Evolutionary conservation across 129 eudicot species (phyloP).

Genomic region (Ambrosia artemisiifolia): DNA sequence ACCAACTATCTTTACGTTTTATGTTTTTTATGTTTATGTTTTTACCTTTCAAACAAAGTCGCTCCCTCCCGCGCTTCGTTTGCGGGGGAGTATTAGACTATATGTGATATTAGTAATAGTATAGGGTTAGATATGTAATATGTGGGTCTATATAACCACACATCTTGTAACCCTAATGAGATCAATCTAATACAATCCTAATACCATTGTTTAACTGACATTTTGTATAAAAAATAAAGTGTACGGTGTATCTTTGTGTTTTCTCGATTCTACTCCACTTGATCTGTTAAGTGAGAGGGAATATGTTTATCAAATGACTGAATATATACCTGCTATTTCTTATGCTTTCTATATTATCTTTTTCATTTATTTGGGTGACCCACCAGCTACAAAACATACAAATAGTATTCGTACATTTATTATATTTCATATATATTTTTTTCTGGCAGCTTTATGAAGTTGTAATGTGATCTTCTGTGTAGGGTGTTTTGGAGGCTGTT

Average conservation of each 20-base stretch:
- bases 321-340: not conserved
- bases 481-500: slow-evolving; percentile 99
- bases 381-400: not conserved
- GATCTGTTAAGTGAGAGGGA: not conserved
- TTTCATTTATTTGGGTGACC: not conserved
- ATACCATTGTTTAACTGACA: too few relatives aligned
- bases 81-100: too few relatives aligned
- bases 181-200: too few relatives aligned
- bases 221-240: not conserved
- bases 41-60: too few relatives aligned
- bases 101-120: too few relatives aligned
- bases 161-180: too few relatives aligned
- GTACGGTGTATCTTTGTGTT: not conserved
- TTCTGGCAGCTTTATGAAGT: slow-evolving; percentile 3
- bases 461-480: slow-evolving; percentile 32
- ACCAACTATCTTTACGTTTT: too few relatives aligned
- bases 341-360: not conserved
- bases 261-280: slow-evolving; percentile 1
- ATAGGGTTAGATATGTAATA: too few relatives aligned
- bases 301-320: not conserved
- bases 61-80: too few relatives aligned
- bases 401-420: not conserved
- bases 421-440: not conserved
- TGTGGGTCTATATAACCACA: too few relatives aligned
- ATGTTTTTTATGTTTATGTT: too few relatives aligned